Conservation (phyloP, 805 yeast species). For the Barnettozyma siamensis region DNA sequence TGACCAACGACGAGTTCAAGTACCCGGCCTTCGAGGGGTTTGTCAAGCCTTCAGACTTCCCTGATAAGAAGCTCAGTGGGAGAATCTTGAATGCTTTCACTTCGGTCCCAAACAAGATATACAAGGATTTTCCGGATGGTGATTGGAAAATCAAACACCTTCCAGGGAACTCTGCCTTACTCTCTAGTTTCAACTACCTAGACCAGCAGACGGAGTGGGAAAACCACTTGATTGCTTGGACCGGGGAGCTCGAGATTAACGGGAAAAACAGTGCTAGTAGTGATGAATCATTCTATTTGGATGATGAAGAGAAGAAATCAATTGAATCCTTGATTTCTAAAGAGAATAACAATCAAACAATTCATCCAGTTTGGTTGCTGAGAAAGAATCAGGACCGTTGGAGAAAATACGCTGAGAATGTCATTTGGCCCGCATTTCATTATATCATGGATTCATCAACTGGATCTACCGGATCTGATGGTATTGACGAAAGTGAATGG, state of each 20-base stretch:
- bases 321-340: constrained; percentile 43
- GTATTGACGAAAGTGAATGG: constrained; percentile 70
- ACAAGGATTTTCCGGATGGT: constrained; percentile 32
- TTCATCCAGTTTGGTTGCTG: constrained; percentile 87
- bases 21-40: constrained; percentile 14
- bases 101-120: constrained; percentile 58
- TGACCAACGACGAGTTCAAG: constrained; percentile 4
- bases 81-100: constrained; percentile 65
- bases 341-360: constrained; percentile 41
- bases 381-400: constrained; percentile 76
- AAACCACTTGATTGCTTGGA: constrained; percentile 87
- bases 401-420: constrained; percentile 86
- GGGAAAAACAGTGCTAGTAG: constrained; percentile 9
- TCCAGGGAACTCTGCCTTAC: constrained; percentile 81
- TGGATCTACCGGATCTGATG: constrained; percentile 32
- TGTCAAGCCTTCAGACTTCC: constrained; percentile 22
- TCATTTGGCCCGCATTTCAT: constrained; percentile 92
- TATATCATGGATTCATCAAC: constrained; percentile 77
- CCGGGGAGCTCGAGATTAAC: constrained; percentile 64
- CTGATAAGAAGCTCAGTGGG: constrained; percentile 35
- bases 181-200: constrained; percentile 65
- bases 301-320: constrained; percentile 46
- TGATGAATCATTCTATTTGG: constrained; percentile 58
- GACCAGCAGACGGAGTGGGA: constrained; percentile 74
- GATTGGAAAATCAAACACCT: constrained; percentile 46